Evolutionary conservation across 805 yeast genomes (phyloP), one percentile per base, ranked within the genome.

Genomic region (Cyberlindnera suaveolens): DNA sequence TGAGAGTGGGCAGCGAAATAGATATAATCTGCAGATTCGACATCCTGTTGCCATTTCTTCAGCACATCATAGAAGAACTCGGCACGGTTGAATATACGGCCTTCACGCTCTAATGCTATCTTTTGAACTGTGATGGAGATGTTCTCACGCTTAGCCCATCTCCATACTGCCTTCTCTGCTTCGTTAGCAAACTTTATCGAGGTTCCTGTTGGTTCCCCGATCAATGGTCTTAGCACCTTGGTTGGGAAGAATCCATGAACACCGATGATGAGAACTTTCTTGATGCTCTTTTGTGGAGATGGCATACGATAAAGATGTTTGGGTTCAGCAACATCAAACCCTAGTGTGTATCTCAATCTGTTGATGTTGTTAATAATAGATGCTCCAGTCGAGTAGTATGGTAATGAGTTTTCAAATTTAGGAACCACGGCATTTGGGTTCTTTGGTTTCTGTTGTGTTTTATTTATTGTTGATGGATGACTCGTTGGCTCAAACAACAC

Each of bases 231-330:
- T 9, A 93, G 70, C 72, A 88, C 80, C 49, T 75, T 78, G 2
- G 88, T 85, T 0, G 99, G 99, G 67, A 93, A 91, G 57, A 90
- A 91, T 1, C 99, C 99, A 65, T 91, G 99, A 2, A 91, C 90
- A 0, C 99, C 99, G 45, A 91, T 78, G 31, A 93, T 83, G 27
- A 91, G 72, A 0, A 85, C 85, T 49, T 80, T 78, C 44, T 76
- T 75, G 31, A 77, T 68, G 10, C 46, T 43, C 10, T 17, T 27
- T 13, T 49, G 49, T 1, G 38, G 39, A 7, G 45, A 17, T 11
- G 38, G 43, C 2, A 48, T 46, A 30, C 62, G 49, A 34, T 54
- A 58, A 3, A 59, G 47, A 45, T 56, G 62, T 20, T 45, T 52
- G 6, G 59, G 61, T 27, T 53, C 51, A n/a, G 47, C 42, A 29